A percentile compares a stretch with the other conserved stretches of the same genome.
phyloP scores from a whole-genome alignment of 148 eudicot species.

The Fallopia convolvulus region DNA sequence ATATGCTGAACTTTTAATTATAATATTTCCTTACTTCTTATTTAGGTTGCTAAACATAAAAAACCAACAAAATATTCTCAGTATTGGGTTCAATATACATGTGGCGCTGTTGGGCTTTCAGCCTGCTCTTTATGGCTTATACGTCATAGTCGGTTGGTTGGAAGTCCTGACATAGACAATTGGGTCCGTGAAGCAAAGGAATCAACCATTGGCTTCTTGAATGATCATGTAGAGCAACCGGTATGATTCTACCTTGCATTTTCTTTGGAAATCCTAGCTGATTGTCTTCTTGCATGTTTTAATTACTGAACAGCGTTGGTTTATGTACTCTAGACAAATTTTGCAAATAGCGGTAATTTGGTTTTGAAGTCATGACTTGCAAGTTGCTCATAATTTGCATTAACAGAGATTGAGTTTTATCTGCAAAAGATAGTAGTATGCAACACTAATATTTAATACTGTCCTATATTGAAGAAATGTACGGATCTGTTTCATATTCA shows the following conservation, averaged over 20 bases:
- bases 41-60: conserved; percentile 63
- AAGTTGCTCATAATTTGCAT: neutral
- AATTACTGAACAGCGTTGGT: neutral
- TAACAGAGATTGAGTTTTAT: neutral
- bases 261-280: conserved; percentile 6
- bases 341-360: neutral
- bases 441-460: neutral
- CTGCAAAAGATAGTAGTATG: neutral
- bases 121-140: conserved; percentile 77
- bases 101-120: conserved; percentile 73
- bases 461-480: neutral
- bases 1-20: neutral
- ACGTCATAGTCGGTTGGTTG: conserved; percentile 83
- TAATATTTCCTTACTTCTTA: conserved; percentile 12
- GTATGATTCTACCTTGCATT: conserved; percentile 32
- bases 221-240: conserved; percentile 92
- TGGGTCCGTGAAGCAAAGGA: conserved; percentile 91
- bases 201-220: conserved; percentile 72
- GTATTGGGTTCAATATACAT: conserved; percentile 79
- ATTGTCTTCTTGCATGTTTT: neutral
- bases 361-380: neutral
- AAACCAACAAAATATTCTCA: conserved; percentile 70
- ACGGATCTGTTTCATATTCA: neutral
- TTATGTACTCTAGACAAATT: neutral
- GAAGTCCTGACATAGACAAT: conserved; percentile 88